Evolutionary conservation across 2,329 filamentous ascomycete genomes (phyloP), one percentile per base, ranked within the genome.

Genomic region (Chaetomium sp.): DNA sequence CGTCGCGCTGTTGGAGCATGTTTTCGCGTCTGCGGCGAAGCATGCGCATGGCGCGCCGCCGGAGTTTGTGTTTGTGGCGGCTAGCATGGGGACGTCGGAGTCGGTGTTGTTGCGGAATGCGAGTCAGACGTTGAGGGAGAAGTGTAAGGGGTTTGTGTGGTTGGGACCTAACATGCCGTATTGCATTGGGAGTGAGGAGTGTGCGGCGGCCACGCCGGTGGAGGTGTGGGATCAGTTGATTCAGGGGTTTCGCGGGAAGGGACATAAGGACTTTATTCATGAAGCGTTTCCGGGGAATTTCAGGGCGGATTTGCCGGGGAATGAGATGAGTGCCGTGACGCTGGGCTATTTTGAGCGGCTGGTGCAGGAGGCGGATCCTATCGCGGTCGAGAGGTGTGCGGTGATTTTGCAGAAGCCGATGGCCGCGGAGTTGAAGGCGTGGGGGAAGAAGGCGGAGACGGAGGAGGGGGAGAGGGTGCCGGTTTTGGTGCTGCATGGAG

Each of bases 61-160:
- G 7, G 46, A 53, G 9, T 58, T 63, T 7, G 59, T 61, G 12
- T 60, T 61, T 12, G 47, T 61, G 1, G 59, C 53, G 2, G 59
- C 61, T 1, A 61, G 59, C 57, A 61, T 63, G 61, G 61, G 57
- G 19, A 36, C 35, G 8, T 33, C 10, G 14, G 61, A 63, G 49
- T 52, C 53, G 6, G 49, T 61, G 8, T 52, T 61, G 3, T 53
- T 49, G 1, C 54, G 48, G 14, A 12, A 35, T 5, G 45, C 42
- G 1, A 59, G 54, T 34, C 1, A 10, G 11, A 44, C 52, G 14
- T n/a, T 61, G 19, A 38, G 46, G 4, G 34, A 40, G 11, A 8
- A 47, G 14, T 63, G 61, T 42, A 55, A 52, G 50, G 61, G 61
- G 1, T 61, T 63, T 34, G 49, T 63, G 36, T 63, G 59, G 57